A percentile compares a stretch with the other conserved stretches of the same genome.
These are phyloP conservation scores for Trametes versicolor DNA, from an alignment of 1,284 basidiomycete genomes.

Conservation along the genomic window DNA sequence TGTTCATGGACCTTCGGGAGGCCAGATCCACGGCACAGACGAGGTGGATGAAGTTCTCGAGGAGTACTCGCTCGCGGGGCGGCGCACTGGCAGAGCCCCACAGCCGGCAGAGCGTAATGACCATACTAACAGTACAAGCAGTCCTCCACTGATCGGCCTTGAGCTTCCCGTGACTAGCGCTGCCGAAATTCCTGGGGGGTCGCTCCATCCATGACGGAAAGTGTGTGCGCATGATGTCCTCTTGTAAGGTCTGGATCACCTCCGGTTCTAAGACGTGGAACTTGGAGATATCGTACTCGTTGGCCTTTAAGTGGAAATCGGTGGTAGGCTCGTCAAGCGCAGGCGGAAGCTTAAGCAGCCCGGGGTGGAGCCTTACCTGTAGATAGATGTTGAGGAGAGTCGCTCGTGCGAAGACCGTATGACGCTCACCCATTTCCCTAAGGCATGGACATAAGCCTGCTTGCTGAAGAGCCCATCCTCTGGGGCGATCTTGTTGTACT, in stretches of 20 bases:
- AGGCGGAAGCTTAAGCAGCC: background rate
- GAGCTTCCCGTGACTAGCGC: conserved; percentile 44
- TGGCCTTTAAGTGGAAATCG: conserved; percentile 1
- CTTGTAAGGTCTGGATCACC: conserved; percentile 22
- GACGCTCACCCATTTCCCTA: background rate
- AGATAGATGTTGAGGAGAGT: background rate
- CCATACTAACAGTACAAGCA: conserved; percentile 41
- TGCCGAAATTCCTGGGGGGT: conserved; percentile 45
- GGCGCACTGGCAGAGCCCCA: conserved; percentile 41
- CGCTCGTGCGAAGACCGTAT: conserved; percentile 15
- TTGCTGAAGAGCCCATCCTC: background rate
- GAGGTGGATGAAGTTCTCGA: conserved; percentile 51
- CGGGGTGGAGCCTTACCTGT: conserved; percentile 31
- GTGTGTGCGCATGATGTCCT: conserved; percentile 27
- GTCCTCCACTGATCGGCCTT: conserved; percentile 51
- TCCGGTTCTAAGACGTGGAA: background rate
- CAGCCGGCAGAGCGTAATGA: conserved; percentile 46
- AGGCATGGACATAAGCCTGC: background rate
- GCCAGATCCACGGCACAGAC: conserved; percentile 47
- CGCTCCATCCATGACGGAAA: conserved; percentile 39
- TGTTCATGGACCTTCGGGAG: conserved; percentile 35
- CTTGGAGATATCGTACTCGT: background rate
- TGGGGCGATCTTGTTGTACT: background rate
- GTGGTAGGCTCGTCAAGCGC: background rate
- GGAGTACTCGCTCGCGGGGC: conserved; percentile 30